Conservation (phyloP, 1,139 yeast genomes). For the Hyphopichia pseudoburtonii region DNA sequence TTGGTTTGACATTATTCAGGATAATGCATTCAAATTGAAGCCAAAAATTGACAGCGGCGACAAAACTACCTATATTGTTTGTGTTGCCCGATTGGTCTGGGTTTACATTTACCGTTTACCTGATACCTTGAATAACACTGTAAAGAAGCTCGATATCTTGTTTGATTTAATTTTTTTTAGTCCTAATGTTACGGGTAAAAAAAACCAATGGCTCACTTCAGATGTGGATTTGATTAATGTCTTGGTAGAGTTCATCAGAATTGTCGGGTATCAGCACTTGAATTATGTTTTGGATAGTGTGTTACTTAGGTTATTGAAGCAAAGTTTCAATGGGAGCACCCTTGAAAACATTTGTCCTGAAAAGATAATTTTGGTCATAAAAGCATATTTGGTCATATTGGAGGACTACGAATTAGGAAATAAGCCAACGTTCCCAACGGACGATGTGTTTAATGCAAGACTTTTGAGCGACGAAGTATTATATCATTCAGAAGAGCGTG, state of each 20-base stretch:
- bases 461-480: constrained; percentile 4
- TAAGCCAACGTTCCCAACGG: constrained; percentile 76
- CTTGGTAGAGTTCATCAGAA: constrained; percentile 67
- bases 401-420: constrained; percentile 57
- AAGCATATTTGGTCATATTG: constrained; percentile 68
- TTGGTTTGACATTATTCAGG: constrained; percentile 74
- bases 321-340: constrained; percentile 52
- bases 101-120: constrained; percentile 83
- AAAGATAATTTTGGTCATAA: constrained; percentile 65
- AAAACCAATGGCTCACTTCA: constrained; percentile 69
- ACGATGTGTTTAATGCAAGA: constrained; percentile 41
- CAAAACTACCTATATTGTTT: constrained; percentile 60
- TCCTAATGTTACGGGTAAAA: constrained; percentile 45
- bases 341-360: constrained; percentile 71
- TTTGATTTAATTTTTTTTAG: constrained; percentile 57
- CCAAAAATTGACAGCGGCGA: constrained; percentile 52
- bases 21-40: constrained; percentile 35
- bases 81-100: constrained; percentile 79
- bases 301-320: constrained; percentile 58
- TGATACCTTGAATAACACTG: constrained; percentile 84
- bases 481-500: constrained; percentile 1
- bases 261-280: constrained; percentile 76
- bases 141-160: constrained; percentile 53
- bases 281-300: constrained; percentile 80
- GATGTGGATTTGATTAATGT: constrained; percentile 65